These are phyloP conservation scores for Trichosporon sp. DNA, from an alignment of 1,284 basidiomycete genomes.

Conservation along the genomic window DNA sequence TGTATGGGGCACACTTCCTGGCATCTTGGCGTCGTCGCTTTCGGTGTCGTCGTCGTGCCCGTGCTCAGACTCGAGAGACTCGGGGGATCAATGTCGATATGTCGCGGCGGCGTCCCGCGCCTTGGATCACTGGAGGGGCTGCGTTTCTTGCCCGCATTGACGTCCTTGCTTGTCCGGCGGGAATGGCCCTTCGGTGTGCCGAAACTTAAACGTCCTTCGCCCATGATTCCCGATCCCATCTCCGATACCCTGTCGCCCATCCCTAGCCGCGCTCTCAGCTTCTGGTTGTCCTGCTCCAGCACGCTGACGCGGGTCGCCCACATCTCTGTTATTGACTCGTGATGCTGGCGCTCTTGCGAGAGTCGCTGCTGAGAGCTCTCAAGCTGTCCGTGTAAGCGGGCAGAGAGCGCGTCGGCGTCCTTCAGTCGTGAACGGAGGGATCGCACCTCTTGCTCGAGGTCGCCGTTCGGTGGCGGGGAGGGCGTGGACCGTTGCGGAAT, in stretches of 20 bases:
- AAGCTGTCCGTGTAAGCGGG: conserved; percentile 8
- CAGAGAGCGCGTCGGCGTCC: background rate
- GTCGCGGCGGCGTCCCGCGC: background rate
- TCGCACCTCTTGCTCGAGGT: background rate
- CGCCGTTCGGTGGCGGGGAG: background rate
- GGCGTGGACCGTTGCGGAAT: background rate
- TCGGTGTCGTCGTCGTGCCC: background rate
- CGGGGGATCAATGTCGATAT: background rate
- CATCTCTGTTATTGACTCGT: conserved; percentile 19
- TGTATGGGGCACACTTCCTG: conserved; percentile 5
- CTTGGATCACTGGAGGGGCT: background rate
- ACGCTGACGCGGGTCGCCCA: conserved; percentile 14
- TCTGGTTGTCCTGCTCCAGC: conserved; percentile 8
- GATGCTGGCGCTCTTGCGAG: conserved; percentile 12
- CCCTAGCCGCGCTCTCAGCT: background rate
- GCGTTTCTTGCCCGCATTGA: conserved; percentile 6
- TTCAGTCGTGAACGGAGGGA: background rate
- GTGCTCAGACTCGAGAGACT: background rate
- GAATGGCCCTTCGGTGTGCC: background rate
- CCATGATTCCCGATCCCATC: background rate
- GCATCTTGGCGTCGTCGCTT: background rate
- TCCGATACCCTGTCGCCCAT: background rate
- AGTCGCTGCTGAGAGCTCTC: conserved; percentile 20
- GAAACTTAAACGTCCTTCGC: background rate
- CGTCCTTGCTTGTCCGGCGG: background rate